Evolutionary conservation across 1,284 basidiomycete genomes (phyloP), one percentile per base, ranked within the genome.

Genomic region (Cryptococcus floricola): DNA sequence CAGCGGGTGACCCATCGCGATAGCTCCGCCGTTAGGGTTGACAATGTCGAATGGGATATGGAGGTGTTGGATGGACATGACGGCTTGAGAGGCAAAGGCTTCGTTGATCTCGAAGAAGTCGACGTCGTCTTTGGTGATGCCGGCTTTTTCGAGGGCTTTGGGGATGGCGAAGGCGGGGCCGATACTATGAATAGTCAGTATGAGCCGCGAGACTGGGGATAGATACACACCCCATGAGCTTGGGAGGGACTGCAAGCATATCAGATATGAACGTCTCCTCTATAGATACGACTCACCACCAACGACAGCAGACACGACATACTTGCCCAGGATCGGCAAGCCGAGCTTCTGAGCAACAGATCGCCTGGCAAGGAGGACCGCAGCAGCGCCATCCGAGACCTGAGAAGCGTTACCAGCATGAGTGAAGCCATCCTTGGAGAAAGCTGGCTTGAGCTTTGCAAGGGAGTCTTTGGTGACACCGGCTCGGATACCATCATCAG

Each of bases 311-410:
- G 87, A 85, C 42, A 83, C 82, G 70, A 94, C 86, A 74, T 86
- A 98, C 80, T 98, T 98, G 79, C 91, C 96, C 56, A 95, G 61
- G 70, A 98, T 88, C 47, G 92, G 91, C 39, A 98, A 82, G 44
- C 90, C 88, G 60, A 95, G 86, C 70, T 87, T 88, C 78, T 89
- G 87, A 18, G 95, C 95, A 39, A 87, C 84, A 28, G 87, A 89
- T 55, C 95, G 85, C 59, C 91, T 84, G 38, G 91, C 83, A 56
- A 98, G 86, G 54, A 98, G 79, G 49, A 98, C 93, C 0, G 94
- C 94, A 48, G 94, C 92, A 23, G 95, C 95, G 60, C 95, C 95
- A 70, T 99, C 96, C n/a, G 91, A 93, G 48, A 98, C 86, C 75
- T 97, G 94, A 25, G 89, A 93, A 2, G 93, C 91, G 76, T 94